phyloP scores from a whole-genome alignment of 176 grass and related monocot genomes.

The Oryza meridionalis region DNA sequence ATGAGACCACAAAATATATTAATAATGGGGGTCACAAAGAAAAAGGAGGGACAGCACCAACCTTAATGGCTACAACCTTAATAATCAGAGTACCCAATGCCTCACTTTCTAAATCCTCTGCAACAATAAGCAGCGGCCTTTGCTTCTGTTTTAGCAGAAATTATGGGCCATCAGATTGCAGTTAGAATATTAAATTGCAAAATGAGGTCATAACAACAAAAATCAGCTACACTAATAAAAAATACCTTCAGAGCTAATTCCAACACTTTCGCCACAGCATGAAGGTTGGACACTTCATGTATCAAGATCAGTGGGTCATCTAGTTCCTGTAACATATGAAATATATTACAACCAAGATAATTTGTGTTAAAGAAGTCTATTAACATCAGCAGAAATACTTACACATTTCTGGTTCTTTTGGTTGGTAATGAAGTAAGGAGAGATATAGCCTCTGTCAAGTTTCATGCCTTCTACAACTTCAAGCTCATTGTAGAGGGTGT shows the following conservation, averaged over 20 bases:
- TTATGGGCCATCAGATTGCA: not conserved
- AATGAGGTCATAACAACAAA: not conserved
- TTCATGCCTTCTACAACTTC: slow-evolving; percentile 71
- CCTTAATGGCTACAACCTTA: slow-evolving; percentile 75
- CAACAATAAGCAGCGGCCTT: slow-evolving; percentile 58
- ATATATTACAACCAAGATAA: slow-evolving; percentile 19
- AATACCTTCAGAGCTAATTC: slow-evolving; percentile 59
- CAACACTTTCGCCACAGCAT: slow-evolving; percentile 47
- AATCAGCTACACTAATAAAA: slow-evolving; percentile 19
- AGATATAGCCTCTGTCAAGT: slow-evolving; percentile 50
- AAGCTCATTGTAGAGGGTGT: slow-evolving; percentile 48
- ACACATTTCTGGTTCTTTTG: slow-evolving; percentile 52
- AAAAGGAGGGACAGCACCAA: slow-evolving; percentile 31
- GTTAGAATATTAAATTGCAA: not conserved
- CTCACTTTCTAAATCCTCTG: slow-evolving; percentile 69
- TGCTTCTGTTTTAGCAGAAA: slow-evolving; percentile 60
- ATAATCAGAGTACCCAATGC: slow-evolving; percentile 56
- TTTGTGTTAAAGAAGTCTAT: not conserved
- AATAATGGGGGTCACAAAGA: not conserved
- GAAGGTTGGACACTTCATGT: slow-evolving; percentile 53
- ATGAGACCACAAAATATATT: not conserved
- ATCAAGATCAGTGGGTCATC: slow-evolving; percentile 60
- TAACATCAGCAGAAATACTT: slow-evolving; percentile 37
- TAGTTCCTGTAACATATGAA: slow-evolving; percentile 49
- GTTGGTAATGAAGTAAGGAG: not conserved